A percentile compares a stretch with the other conserved stretches of the same genome.
phyloP scores from a whole-genome alignment of 768 basidiomycete genomes.

The Imleria badia region DNA sequence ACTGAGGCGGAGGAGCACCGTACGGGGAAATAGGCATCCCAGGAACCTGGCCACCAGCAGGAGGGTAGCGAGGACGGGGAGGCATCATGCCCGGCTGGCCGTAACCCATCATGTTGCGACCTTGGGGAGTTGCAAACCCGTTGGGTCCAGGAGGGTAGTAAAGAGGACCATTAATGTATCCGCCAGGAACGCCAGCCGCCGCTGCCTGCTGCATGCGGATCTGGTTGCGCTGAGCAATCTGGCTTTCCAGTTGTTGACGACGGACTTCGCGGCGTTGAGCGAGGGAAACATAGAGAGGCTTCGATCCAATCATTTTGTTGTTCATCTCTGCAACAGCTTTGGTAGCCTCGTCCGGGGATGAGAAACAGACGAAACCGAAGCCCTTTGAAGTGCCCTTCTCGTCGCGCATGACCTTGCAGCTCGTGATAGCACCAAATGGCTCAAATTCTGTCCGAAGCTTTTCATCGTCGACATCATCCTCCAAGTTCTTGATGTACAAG shows the following conservation, averaged over 20 bases:
- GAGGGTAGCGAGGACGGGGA: conserved; percentile 82
- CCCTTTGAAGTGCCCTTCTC: conserved; percentile 92
- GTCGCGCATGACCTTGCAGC: conserved; percentile 99
- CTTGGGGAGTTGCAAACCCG: conserved; percentile 71
- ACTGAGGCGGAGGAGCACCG: conserved; percentile 72
- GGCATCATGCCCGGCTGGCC: conserved; percentile 87
- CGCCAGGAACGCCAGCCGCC: conserved; percentile 76
- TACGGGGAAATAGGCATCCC: conserved; percentile 82
- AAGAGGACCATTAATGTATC: conserved; percentile 45
- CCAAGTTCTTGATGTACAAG: conserved; percentile 99
- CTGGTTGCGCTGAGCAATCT: conserved; percentile 96
- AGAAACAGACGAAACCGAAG: conserved; percentile 99
- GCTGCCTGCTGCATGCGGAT: conserved; percentile 96
- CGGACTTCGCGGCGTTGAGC: conserved; percentile 98
- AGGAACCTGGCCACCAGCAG: conserved; percentile 63
- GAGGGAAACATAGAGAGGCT: conserved; percentile 97
- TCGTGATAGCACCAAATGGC: conserved; percentile 95
- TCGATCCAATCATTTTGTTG: conserved; percentile 99
- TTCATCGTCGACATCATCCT: conserved; percentile 97
- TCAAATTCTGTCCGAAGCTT: conserved; percentile 96
- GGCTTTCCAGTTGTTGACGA: conserved; percentile 96
- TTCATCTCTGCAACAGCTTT: conserved; percentile 99
- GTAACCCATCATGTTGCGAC: conserved; percentile 73
- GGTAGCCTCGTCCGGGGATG: conserved; percentile 96
- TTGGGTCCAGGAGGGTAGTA: conserved; percentile 75